A percentile compares a stretch with the other conserved stretches of the same genome.
Evolutionary conservation across 805 yeast genomes (phyloP).

Genomic region (Kuraishia piskuri): DNA sequence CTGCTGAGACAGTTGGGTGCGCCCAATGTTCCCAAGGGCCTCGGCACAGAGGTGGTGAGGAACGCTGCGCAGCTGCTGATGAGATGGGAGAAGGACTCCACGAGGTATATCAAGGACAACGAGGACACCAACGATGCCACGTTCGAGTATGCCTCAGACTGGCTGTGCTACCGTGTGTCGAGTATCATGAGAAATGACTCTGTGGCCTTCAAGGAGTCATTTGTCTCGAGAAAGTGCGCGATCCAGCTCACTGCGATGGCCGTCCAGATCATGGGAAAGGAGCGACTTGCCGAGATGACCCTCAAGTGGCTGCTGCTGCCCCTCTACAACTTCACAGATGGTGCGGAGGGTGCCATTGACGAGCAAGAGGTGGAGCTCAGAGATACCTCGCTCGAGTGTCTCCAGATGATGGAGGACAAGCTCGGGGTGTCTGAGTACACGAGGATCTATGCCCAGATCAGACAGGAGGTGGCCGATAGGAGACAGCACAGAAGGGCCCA

Average conservation of each 20-base stretch:
- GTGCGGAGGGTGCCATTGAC: constrained; percentile 23
- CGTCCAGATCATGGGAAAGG: constrained; percentile 27
- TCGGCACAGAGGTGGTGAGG: constrained; percentile 59
- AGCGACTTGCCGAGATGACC: constrained; percentile 38
- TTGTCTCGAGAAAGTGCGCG: constrained; percentile 55
- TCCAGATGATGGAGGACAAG: constrained; percentile 56
- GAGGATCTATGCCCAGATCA: constrained; percentile 52
- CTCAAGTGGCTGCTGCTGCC: constrained; percentile 30
- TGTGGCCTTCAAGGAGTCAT: constrained; percentile 40
- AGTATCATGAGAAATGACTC: constrained; percentile 57
- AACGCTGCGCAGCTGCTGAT: constrained; percentile 53
- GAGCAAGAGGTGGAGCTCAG: constrained; percentile 44
- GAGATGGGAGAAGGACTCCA: constrained; percentile 46
- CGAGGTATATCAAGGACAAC: constrained; percentile 22
- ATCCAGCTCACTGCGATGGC: constrained; percentile 66
- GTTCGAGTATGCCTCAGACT: constrained; percentile 38
- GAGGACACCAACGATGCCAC: constrained; percentile 10
- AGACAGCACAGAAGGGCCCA: constrained; percentile 71
- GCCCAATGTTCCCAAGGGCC: constrained; percentile 54
- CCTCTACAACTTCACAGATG: constrained; percentile 36
- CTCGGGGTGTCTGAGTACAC: constrained; percentile 69
- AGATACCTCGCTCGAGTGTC: constrained; percentile 52
- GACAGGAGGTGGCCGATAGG: constrained; percentile 46
- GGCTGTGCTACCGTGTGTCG: constrained; percentile 57
- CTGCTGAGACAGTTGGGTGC: constrained; percentile 76